Percentiles rank a stretch among this genome's conserved stretches.
Conservation (phyloP, 306 rosid genomes). For the Lathyrus sativus region DNA sequence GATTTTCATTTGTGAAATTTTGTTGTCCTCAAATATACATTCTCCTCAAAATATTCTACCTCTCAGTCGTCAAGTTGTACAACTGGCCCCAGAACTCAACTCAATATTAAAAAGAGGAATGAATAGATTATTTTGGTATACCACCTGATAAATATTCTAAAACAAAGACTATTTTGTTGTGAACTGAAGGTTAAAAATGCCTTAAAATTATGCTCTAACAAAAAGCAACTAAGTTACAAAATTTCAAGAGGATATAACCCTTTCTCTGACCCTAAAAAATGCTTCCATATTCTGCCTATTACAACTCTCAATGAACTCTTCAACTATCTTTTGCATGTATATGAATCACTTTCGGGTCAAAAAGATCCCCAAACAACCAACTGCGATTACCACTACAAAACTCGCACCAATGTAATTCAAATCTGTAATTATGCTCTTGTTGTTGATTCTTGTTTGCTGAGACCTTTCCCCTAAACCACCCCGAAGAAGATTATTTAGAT, state of each 20-base stretch:
- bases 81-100: constrained; percentile 21
- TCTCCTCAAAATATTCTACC: constrained; percentile 21
- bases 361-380: constrained; percentile 72
- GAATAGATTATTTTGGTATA: constrained; percentile 4
- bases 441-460: constrained; percentile 54
- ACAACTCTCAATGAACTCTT: constrained; percentile 43
- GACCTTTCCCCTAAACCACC: constrained; percentile 54
- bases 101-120: not conserved
- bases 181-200: constrained; percentile 27
- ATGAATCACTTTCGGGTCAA: constrained; percentile 50
- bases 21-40: not conserved
- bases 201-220: constrained; percentile 23
- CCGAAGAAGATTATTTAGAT: constrained; percentile 67
- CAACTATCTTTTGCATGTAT: constrained; percentile 11
- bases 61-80: constrained; percentile 14
- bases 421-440: constrained; percentile 45
- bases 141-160: constrained; percentile 25
- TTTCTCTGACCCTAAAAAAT: constrained; percentile 34
- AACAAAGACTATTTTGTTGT: constrained; percentile 26
- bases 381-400: constrained; percentile 52
- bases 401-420: constrained; percentile 46
- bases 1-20: constrained; percentile 13
- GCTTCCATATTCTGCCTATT: constrained; percentile 41
- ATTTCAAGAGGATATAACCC: constrained; percentile 41
- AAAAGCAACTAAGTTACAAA: constrained; percentile 43